phyloP scores from a whole-genome alignment of 2,329 filamentous ascomycete species.

The Aspergillus sp. region DNA sequence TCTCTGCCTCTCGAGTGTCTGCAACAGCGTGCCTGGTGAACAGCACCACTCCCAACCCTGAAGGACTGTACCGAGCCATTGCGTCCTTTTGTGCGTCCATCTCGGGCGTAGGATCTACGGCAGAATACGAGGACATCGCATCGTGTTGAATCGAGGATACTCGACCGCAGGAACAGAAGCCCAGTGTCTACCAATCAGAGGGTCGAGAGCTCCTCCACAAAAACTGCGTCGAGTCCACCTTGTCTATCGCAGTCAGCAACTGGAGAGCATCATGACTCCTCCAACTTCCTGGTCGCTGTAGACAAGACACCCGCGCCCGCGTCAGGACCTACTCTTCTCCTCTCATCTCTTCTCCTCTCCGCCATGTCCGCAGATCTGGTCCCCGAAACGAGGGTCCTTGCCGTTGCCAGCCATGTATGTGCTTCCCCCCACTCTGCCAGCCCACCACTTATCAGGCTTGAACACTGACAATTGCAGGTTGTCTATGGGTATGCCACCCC shows the following conservation, averaged over 20 bases:
- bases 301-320: neutral
- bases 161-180: too few species aligned
- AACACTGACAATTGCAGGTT: conserved; percentile 24
- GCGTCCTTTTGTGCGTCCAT: too few species aligned
- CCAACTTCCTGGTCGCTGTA: neutral
- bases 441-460: neutral
- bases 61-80: too few species aligned
- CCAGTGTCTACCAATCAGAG: conserved; percentile 2
- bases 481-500: conserved; percentile 33
- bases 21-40: too few species aligned
- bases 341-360: conserved; percentile 9
- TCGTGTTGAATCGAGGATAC: too few species aligned
- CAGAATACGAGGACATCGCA: too few species aligned
- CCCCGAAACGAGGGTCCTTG: conserved; percentile 71
- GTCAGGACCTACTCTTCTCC: conserved; percentile 4
- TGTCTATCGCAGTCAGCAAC: neutral
- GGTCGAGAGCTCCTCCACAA: conserved; percentile 3
- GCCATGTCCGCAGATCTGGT: conserved; percentile 44
- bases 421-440: neutral
- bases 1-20: too few species aligned
- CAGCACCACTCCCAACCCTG: too few species aligned
- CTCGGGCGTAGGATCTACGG: too few species aligned
- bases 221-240: neutral
- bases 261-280: neutral
- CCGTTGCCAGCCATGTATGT: conserved; percentile 89